Evolutionary conservation across 2,329 filamentous ascomycete species (phyloP).

Genomic region (Curvularia hawaiiensis): DNA sequence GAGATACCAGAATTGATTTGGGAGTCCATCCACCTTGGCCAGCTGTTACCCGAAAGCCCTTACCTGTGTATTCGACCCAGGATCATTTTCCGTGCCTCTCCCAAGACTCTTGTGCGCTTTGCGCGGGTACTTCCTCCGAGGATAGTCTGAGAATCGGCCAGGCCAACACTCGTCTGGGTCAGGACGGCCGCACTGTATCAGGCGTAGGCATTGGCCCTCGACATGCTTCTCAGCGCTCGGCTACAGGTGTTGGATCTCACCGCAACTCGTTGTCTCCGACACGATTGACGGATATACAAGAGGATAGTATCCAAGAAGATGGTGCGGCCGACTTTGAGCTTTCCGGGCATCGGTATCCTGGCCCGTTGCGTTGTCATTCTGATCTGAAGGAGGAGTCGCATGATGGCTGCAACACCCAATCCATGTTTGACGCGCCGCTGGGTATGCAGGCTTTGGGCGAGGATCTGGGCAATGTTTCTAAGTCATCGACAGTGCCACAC

Average conservation of each 20-base stretch:
- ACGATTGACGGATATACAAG: slow-evolving; percentile 22
- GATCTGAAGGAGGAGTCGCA: slow-evolving; percentile 56
- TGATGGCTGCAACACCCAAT: slow-evolving; percentile 44
- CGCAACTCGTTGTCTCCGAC: slow-evolving; percentile 1
- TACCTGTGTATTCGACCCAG: slow-evolving; percentile 34
- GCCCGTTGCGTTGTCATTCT: slow-evolving; percentile 44
- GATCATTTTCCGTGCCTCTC: slow-evolving; percentile 23
- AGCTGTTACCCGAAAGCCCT: slow-evolving; percentile 20
- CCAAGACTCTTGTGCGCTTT: slow-evolving; percentile 22
- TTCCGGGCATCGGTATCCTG: slow-evolving; percentile 40
- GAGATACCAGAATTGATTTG: slow-evolving; percentile 13
- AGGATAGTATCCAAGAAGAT: slow-evolving; percentile 39
- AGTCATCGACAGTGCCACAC: slow-evolving; percentile 31
- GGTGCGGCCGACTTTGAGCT: slow-evolving; percentile 42
- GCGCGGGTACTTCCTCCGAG: slow-evolving; percentile 16
- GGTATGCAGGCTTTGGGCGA: slow-evolving; percentile 31
- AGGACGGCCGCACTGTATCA: slow-evolving; percentile 17
- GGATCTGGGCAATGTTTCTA: slow-evolving; percentile 24
- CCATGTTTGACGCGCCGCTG: slow-evolving; percentile 25
- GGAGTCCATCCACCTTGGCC: slow-evolving; percentile 14
- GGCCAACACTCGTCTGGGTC: slow-evolving; percentile 44
- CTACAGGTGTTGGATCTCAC: slow-evolving; percentile 16
- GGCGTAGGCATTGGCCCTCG: not conserved
- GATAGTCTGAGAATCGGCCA: slow-evolving; percentile 37
- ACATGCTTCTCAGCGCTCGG: slow-evolving; percentile 7